A percentile compares a stretch with the other conserved stretches of the same genome.
Evolutionary conservation across 2,329 filamentous ascomycete species (phyloP).

Genomic region (Zymoseptoria tritici): DNA sequence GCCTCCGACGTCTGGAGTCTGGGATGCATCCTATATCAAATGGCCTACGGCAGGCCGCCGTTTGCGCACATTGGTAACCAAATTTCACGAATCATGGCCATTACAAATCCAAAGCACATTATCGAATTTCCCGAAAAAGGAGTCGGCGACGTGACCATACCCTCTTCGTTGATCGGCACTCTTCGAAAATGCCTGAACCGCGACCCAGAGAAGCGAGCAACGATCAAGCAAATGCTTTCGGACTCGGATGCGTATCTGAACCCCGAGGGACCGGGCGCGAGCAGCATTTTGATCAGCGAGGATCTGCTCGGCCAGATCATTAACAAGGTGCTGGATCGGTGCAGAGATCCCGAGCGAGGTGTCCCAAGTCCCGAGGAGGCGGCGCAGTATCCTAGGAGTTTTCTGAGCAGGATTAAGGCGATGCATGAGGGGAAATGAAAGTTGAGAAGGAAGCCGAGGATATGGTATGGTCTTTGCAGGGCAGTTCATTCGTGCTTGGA

Average conservation of each 20-base stretch:
- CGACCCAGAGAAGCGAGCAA: constrained; percentile 50
- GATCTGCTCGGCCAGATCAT: constrained; percentile 55
- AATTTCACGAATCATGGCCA: constrained; percentile 78
- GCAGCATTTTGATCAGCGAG: constrained; percentile 46
- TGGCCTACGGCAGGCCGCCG: constrained; percentile 94
- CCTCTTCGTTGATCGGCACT: constrained; percentile 48
- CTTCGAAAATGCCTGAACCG: constrained; percentile 53
- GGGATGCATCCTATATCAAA: constrained; percentile 94
- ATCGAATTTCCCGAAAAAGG: constrained; percentile 67
- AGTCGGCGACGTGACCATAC: constrained; percentile 54
- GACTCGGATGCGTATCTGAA: constrained; percentile 52
- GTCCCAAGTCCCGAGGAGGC: constrained; percentile 52
- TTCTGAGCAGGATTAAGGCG: constrained; percentile 41
- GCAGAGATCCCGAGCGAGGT: constrained; percentile 44
- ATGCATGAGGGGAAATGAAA: constrained; percentile 30
- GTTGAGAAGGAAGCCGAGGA: not conserved
- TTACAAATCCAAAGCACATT: constrained; percentile 67
- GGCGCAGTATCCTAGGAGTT: constrained; percentile 38
- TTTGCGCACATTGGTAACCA: constrained; percentile 88
- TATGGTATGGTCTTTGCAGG: not conserved
- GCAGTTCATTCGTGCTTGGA: not conserved
- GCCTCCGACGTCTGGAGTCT: constrained; percentile 94
- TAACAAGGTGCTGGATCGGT: constrained; percentile 53
- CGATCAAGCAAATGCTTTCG: constrained; percentile 49
- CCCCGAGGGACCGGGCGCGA: constrained; percentile 43